Evolutionary conservation across 1,284 basidiomycete genomes (phyloP), one percentile per base, ranked within the genome.

Genomic region (Anthracocystis walkeri): DNA sequence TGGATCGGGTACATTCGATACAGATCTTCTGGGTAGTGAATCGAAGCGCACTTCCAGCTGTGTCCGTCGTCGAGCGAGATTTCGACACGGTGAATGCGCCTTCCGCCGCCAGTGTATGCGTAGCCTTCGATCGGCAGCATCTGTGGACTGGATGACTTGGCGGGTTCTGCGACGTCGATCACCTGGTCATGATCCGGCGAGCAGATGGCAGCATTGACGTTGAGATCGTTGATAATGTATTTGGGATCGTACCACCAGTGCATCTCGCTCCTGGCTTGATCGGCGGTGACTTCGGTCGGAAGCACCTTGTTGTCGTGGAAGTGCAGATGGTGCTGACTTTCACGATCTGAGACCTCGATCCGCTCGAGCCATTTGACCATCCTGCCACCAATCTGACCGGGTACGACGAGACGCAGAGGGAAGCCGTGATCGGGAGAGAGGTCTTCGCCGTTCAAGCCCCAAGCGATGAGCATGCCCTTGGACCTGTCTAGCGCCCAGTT

Each of bases 101-200:
- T 86, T 0, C 90, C 90, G 7, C 91, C 90, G n/a, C 91, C 91
- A 16, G 88, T 87, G 80, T 91, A 91, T 0, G 90, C 90, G 71
- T 91, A 92, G 7, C 91, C 91, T 38, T 85, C 68, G 61, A 87
- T 70, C 2, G 82, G 64, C 16, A 71, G 49, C 14, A 63, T 29
- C 56, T 75, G 72, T 10, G 66, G 38, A 27, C 11, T 40, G 4
- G 52, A 18, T 1, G 25, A 16, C 5, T 31, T 38, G 29, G 53
- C 14, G 2, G 44, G 7, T 12, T 56, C 56, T 16, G 40, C 33
- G 10, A 87, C 60, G 14, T 85, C 71, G 16, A 90, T 63, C 7
- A 80, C 82, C 67, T 91, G 89, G 40, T 88, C 86, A 80, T 92
- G 91, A 23, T 87, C 88, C 0, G 91, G 91, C 16, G 86, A 86